These are phyloP conservation scores for Ophiostoma sp. DNA, from an alignment of 2,329 filamentous ascomycete genomes.

Conservation along the genomic window DNA sequence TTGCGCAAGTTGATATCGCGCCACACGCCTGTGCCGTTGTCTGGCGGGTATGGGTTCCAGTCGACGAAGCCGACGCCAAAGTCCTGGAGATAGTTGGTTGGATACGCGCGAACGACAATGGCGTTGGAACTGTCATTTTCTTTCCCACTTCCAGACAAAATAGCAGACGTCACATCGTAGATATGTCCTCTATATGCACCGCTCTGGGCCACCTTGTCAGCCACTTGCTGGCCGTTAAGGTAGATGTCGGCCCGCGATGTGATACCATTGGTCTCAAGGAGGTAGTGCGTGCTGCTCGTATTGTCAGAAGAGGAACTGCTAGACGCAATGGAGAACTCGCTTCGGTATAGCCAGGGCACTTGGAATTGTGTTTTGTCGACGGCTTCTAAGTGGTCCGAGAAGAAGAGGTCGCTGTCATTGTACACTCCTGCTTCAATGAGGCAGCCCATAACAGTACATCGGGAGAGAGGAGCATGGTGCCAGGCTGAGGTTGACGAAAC, in stretches of 20 bases:
- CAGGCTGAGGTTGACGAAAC: constrained; percentile 42
- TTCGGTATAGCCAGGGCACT: constrained; percentile 60
- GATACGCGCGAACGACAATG: constrained; percentile 55
- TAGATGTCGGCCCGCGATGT: constrained; percentile 61
- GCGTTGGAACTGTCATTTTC: constrained; percentile 45
- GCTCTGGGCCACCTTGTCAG: constrained; percentile 48
- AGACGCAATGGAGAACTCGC: constrained; percentile 48
- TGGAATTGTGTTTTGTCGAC: constrained; percentile 50
- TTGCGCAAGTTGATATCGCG: constrained; percentile 56
- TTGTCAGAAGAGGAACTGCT: neutral
- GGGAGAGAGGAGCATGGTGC: constrained; percentile 49
- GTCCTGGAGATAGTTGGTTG: constrained; percentile 60
- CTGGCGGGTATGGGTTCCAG: constrained; percentile 62
- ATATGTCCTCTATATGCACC: constrained; percentile 58
- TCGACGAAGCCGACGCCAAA: constrained; percentile 62
- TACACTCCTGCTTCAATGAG: constrained; percentile 55
- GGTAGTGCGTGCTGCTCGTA: constrained; percentile 42
- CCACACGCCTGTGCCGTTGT: constrained; percentile 66
- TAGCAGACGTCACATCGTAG: constrained; percentile 55
- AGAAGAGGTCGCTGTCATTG: constrained; percentile 56
- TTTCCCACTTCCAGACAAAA: constrained; percentile 30
- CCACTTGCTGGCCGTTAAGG: constrained; percentile 57
- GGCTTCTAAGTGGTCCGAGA: constrained; percentile 47
- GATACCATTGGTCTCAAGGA: constrained; percentile 60
- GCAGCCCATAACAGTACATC: constrained; percentile 58